These are phyloP conservation scores for Fusarium foetens DNA, from an alignment of 2,329 filamentous ascomycete species.

Conservation along the genomic window DNA sequence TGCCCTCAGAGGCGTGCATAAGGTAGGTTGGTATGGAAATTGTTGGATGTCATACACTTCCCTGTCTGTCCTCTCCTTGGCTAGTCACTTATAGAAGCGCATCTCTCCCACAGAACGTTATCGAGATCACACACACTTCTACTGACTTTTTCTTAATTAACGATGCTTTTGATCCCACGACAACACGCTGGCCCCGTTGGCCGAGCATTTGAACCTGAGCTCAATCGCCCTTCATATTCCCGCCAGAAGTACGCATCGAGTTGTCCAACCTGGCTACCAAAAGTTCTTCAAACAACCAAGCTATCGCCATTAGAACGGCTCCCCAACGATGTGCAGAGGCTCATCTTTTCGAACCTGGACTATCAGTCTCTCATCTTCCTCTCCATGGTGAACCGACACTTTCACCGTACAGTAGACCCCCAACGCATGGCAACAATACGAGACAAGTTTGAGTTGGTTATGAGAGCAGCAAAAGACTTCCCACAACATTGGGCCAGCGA, in stretches of 20 bases:
- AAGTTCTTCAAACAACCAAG: constrained; percentile 23
- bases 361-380: constrained; percentile 55
- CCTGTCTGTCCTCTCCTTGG: constrained; percentile 5
- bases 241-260: constrained; percentile 12
- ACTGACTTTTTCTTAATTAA: constrained; percentile 2
- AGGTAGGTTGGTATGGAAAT: background rate
- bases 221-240: constrained; percentile 19
- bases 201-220: constrained; percentile 22
- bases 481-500: constrained; percentile 53
- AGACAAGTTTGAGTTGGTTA: constrained; percentile 55
- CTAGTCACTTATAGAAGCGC: constrained; percentile 39
- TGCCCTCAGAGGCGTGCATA: constrained; percentile 22
- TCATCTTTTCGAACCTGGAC: constrained; percentile 51
- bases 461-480: constrained; percentile 55
- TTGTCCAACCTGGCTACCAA: constrained; percentile 20
- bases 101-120: constrained; percentile 39
- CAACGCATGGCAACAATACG: constrained; percentile 47
- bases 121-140: constrained; percentile 35
- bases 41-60: constrained; percentile 6
- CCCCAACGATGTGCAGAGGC: constrained; percentile 48
- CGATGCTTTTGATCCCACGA: constrained; percentile 47
- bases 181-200: constrained; percentile 28
- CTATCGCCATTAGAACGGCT: constrained; percentile 48
- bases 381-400: constrained; percentile 51
- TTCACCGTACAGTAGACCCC: constrained; percentile 49